phyloP scores from a whole-genome alignment of 768 basidiomycete species.

The Suillus brevipes region DNA sequence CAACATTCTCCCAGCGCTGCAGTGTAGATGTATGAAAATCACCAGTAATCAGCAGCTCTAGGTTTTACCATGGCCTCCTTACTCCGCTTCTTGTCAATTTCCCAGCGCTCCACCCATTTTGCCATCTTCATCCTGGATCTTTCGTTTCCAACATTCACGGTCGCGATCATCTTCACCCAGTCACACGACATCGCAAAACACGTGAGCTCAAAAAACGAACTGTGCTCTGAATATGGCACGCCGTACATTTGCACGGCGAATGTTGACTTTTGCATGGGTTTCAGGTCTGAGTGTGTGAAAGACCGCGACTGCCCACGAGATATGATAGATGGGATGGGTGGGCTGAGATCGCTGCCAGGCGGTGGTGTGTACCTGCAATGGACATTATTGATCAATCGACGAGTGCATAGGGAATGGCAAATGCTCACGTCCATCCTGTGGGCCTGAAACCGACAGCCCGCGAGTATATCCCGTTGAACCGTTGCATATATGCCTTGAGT shows the following conservation, averaged over 20 bases:
- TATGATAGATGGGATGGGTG: slow-evolving; percentile 70
- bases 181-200: slow-evolving; percentile 90
- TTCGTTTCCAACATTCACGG: slow-evolving; percentile 84
- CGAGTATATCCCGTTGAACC: slow-evolving; percentile 69
- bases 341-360: slow-evolving; percentile 58
- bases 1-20: neutral
- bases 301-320: slow-evolving; percentile 59
- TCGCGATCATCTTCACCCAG: slow-evolving; percentile 91
- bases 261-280: slow-evolving; percentile 70
- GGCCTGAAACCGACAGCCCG: slow-evolving; percentile 84
- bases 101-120: slow-evolving; percentile 89
- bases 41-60: slow-evolving; percentile 51
- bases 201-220: slow-evolving; percentile 92
- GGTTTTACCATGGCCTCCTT: slow-evolving; percentile 36
- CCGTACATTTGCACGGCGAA: slow-evolving; percentile 71
- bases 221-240: slow-evolving; percentile 94
- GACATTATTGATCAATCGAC: neutral
- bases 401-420: slow-evolving; percentile 2
- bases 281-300: slow-evolving; percentile 72
- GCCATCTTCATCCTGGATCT: slow-evolving; percentile 80
- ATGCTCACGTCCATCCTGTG: slow-evolving; percentile 92
- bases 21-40: neutral
- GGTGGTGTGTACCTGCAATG: slow-evolving; percentile 61
- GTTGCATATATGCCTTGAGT: slow-evolving; percentile 73
- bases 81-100: slow-evolving; percentile 68